Evolutionary conservation across 306 rosid species (phyloP), one percentile per base, ranked within the genome.

Genomic region (Rosa persica): DNA sequence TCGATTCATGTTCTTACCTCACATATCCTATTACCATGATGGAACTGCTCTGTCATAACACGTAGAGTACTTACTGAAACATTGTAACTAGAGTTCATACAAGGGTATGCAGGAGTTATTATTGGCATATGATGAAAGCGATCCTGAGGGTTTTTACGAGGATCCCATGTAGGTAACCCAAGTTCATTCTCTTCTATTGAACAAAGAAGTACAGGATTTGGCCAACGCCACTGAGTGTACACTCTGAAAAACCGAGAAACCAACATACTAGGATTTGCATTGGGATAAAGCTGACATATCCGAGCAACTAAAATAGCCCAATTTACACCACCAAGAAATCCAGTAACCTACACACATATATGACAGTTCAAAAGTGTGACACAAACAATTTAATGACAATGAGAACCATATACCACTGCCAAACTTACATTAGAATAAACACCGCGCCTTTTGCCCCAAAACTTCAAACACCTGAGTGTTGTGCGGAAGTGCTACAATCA

Each of bases 191-290:
- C 98, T 87, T 93, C 98, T 67, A 93, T 91, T 67, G 98, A 68
- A 89, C 99, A 93, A 40, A 95, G 83, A 96, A 91, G 93, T 67
- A 95, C 98, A 83, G 98, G 99, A 81, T 93, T 95, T 74, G 99
- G 99, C 99, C 99, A 95, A 85, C 99, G 92, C 99, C 99, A 95
- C 82, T 91, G 99, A 46, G 99, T 93, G 78, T 91, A 95, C 49
- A 95, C 98, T 87, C 98, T 91, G 85, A 95, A 95, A 87, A 95
- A 95, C 84, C 96, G 86, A 82, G 98, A 88, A 81, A 95, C 98
- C 87, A 95, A 79, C 98, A 95, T 91, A 84, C 98, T 92, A 68
- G 98, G 97, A 80, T 83, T 93, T 83, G 99, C 99, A 88, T 91
- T 93, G 80, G 99, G 99, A 83, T 95, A 95, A 83, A 95, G 93